Evolutionary conservation across 2,329 filamentous ascomycete species (phyloP).

Genomic region (Pyrenophora teres): DNA sequence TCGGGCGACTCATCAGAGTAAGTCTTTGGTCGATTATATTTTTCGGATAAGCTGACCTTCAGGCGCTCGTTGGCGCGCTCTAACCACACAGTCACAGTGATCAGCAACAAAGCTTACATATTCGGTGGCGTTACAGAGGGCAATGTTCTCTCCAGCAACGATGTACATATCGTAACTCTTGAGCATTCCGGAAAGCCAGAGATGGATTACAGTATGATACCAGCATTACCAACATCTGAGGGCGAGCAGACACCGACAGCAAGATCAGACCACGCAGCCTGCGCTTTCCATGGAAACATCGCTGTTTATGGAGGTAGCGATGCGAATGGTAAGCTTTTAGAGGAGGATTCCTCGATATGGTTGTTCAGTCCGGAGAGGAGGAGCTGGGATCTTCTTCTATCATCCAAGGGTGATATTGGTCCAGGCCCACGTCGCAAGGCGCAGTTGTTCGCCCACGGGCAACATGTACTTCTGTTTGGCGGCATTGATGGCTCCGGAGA

Average conservation of each 20-base stretch:
- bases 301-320: constrained; percentile 49
- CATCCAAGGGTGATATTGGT: constrained; percentile 19
- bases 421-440: constrained; percentile 29
- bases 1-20: constrained; percentile 43
- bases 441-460: constrained; percentile 28
- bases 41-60: constrained; percentile 6
- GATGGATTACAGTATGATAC: constrained; percentile 50
- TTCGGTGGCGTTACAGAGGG: constrained; percentile 50
- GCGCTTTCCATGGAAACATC: constrained; percentile 47
- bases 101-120: constrained; percentile 52
- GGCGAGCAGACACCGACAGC: constrained; percentile 40
- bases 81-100: constrained; percentile 49
- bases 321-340: constrained; percentile 37
- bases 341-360: constrained; percentile 49
- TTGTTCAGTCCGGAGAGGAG: constrained; percentile 43
- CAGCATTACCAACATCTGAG: constrained; percentile 44
- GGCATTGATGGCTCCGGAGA: constrained; percentile 31
- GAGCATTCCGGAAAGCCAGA: constrained; percentile 39
- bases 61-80: constrained; percentile 40
- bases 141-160: constrained; percentile 48
- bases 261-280: constrained; percentile 48
- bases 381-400: constrained; percentile 31
- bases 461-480: constrained; percentile 32
- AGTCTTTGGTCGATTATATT: background rate
- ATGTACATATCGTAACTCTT: constrained; percentile 49